phyloP scores from a whole-genome alignment of 78 protist species.

The Trichosphaerium sp. region DNA sequence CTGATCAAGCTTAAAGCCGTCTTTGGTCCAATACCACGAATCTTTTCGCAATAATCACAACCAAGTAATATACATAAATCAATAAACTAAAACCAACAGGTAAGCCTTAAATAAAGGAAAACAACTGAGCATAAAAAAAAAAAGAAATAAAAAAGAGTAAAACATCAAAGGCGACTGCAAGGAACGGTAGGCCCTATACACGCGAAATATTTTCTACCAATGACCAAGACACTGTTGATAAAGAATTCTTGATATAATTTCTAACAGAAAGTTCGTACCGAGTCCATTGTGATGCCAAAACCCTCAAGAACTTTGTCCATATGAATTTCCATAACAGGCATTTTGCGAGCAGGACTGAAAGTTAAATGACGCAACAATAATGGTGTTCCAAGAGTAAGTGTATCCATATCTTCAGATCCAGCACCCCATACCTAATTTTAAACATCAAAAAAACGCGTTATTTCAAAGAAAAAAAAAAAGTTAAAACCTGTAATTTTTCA shows the following conservation, averaged over 20 bases:
- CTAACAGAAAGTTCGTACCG: background rate
- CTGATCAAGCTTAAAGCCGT: constrained; percentile 47
- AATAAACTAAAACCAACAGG: constrained; percentile 61
- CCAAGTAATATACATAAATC: constrained; percentile 93
- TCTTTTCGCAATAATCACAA: constrained; percentile 84
- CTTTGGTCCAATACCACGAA: constrained; percentile 79
- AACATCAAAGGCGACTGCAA: background rate
- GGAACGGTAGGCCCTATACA: too few species aligned
- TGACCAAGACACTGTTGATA: background rate
- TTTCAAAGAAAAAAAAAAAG: background rate
- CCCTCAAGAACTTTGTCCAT: constrained; percentile 49
- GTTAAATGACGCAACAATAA: constrained; percentile 62
- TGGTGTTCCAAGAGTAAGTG: constrained; percentile 84
- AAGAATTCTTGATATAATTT: background rate
- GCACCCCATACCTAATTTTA: constrained; percentile 59
- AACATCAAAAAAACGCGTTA: background rate
- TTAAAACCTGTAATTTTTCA: background rate
- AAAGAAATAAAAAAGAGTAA: too few species aligned
- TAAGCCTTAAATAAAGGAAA: background rate
- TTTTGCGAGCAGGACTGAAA: constrained; percentile 68
- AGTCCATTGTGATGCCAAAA: constrained; percentile 60
- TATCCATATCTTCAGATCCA: constrained; percentile 97
- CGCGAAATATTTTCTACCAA: background rate
- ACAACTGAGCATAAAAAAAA: background rate
- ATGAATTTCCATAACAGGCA: constrained; percentile 68